Percentiles rank a stretch among this genome's conserved stretches.
Evolutionary conservation across 2,329 filamentous ascomycete species (phyloP).

Genomic region (Nigrograna mackinnonii): DNA sequence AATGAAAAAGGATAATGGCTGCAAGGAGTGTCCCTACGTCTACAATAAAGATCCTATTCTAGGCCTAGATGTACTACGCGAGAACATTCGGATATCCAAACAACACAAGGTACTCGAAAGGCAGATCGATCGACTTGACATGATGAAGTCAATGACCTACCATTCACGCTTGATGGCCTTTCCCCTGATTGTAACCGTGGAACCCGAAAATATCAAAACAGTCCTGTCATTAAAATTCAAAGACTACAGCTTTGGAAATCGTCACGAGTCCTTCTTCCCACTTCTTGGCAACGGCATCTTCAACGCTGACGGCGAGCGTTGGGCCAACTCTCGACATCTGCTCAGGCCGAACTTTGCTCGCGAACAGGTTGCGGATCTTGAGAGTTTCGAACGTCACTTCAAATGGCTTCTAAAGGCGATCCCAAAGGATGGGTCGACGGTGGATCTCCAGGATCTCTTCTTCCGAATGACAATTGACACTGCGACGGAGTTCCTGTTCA

Average conservation of each 20-base stretch:
- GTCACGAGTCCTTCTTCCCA: conserved; percentile 40
- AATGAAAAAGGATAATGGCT: conserved; percentile 49
- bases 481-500: conserved; percentile 55
- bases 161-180: conserved; percentile 39
- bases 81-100: conserved; percentile 43
- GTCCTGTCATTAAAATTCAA: conserved; percentile 51
- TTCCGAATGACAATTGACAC: conserved; percentile 55
- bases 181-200: conserved; percentile 44
- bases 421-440: conserved; percentile 54
- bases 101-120: conserved; percentile 16
- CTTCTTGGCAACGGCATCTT: conserved; percentile 52
- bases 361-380: conserved; percentile 56
- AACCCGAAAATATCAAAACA: conserved; percentile 54
- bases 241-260: conserved; percentile 47
- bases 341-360: conserved; percentile 59
- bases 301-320: conserved; percentile 48
- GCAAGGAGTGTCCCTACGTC: conserved; percentile 48
- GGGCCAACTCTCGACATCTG: conserved; percentile 47
- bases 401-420: conserved; percentile 62
- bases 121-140: conserved; percentile 27
- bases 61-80: conserved; percentile 54
- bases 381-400: conserved; percentile 65
- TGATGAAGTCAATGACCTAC: conserved; percentile 43
- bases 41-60: conserved; percentile 60
- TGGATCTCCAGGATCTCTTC: conserved; percentile 47